Conservation (phyloP, 108 stramenopile genomes). For the Chaetoceros tenuissimus region DNA sequence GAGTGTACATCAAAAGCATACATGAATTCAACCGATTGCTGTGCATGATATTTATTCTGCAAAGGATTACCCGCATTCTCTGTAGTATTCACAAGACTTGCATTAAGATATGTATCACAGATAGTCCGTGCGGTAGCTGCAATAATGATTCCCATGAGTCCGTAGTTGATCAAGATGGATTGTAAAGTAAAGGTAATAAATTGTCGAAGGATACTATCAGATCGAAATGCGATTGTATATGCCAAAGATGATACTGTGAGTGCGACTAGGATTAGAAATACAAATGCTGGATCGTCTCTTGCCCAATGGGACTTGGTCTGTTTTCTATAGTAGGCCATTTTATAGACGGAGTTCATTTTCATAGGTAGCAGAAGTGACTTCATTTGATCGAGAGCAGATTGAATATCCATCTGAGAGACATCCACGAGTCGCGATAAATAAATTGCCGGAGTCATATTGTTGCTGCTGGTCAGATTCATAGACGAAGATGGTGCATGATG, state of each 20-base stretch:
- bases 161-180: constrained; percentile 29
- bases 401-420: constrained; percentile 81
- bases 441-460: not conserved
- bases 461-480: too few relatives aligned
- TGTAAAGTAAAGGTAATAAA: constrained; percentile 34
- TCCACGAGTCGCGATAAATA: constrained; percentile 57
- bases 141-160: constrained; percentile 58
- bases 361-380: constrained; percentile 50
- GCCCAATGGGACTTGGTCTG: constrained; percentile 98
- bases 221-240: constrained; percentile 71
- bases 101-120: constrained; percentile 71
- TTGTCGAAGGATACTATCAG: constrained; percentile 38
- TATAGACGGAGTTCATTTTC: constrained; percentile 74
- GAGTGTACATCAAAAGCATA: constrained; percentile 98
- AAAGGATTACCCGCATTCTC: not conserved
- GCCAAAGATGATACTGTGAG: constrained; percentile 69
- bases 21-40: constrained; percentile 94
- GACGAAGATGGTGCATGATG: too few relatives aligned
- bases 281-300: constrained; percentile 96
- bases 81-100: not conserved
- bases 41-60: constrained; percentile 50
- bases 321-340: constrained; percentile 85
- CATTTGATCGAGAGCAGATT: constrained; percentile 86
- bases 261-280: constrained; percentile 77
- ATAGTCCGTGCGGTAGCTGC: constrained; percentile 61